Conservation (phyloP, 2,329 filamentous ascomycete genomes). For the Fusarium continuum region DNA sequence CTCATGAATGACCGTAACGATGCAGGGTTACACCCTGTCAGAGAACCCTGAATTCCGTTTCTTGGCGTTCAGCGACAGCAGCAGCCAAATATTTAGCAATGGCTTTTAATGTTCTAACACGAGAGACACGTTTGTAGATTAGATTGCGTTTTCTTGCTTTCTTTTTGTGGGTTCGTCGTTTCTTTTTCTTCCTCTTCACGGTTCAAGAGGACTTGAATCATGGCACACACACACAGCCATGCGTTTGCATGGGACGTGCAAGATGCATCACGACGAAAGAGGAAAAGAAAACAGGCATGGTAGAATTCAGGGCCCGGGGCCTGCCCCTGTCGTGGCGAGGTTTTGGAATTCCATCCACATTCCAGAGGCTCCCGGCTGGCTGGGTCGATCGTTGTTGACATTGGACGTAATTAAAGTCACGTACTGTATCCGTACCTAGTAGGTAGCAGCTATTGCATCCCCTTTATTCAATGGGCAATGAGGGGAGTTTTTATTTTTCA, state of each 20-base stretch:
- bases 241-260: constrained; percentile 4
- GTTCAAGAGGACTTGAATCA: constrained; percentile 14
- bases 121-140: constrained; percentile 1
- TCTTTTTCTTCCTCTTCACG: background rate
- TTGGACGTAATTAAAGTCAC: constrained; percentile 6
- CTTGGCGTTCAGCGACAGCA: constrained; percentile 4
- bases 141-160: background rate
- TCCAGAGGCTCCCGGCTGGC: constrained; percentile 28
- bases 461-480: background rate
- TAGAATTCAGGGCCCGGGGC: background rate
- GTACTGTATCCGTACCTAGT: background rate
- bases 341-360: constrained; percentile 33
- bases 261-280: constrained; percentile 23
- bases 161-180: background rate
- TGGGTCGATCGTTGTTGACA: constrained; percentile 19
- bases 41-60: constrained; percentile 17
- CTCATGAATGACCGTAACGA: constrained; percentile 3
- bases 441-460: background rate
- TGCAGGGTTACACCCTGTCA: constrained; percentile 16
- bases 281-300: constrained; percentile 12
- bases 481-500: background rate
- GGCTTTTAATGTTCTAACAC: background rate
- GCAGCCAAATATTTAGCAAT: background rate
- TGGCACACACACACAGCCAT: background rate
- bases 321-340: constrained; percentile 30